phyloP scores from a whole-genome alignment of 306 rosid genomes.

The Abrus pulchellus region DNA sequence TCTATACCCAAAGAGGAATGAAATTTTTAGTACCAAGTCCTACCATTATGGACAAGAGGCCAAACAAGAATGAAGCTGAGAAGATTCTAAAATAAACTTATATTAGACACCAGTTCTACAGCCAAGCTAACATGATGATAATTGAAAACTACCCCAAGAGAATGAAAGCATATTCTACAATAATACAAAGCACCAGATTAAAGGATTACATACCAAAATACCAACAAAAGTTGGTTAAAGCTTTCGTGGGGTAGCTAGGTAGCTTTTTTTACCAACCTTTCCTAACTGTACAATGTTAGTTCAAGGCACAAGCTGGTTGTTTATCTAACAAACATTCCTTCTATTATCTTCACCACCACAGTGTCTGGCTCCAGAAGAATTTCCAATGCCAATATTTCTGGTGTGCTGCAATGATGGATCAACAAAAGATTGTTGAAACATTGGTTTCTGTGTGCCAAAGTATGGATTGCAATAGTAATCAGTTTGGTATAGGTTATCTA shows the following conservation, averaged over 20 bases:
- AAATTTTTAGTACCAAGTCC: not conserved
- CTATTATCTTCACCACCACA: constrained; percentile 47
- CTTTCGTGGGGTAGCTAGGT: not conserved
- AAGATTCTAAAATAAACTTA: constrained; percentile 22
- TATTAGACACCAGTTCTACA: constrained; percentile 38
- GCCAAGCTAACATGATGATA: constrained; percentile 33
- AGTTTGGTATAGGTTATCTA: constrained; percentile 44
- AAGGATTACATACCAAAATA: constrained; percentile 28
- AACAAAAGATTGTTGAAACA: constrained; percentile 47
- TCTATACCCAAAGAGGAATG: not conserved
- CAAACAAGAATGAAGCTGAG: not conserved
- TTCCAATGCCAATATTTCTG: constrained; percentile 48
- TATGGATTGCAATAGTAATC: constrained; percentile 48
- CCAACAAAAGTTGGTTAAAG: constrained; percentile 42
- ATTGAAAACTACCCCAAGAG: constrained; percentile 32
- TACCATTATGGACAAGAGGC: not conserved
- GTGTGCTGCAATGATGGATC: constrained; percentile 49
- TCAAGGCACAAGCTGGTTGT: constrained; percentile 36
- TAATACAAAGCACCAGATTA: constrained; percentile 28
- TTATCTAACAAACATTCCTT: constrained; percentile 56
- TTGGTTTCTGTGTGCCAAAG: constrained; percentile 46
- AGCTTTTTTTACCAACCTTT: constrained; percentile 24
- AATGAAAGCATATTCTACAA: constrained; percentile 40
- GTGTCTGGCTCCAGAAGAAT: constrained; percentile 52
- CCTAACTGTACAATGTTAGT: constrained; percentile 57